Base-by-base conservation (phyloP, 2,329 filamentous ascomycete species). In the Diaporthe sp. region DNA sequence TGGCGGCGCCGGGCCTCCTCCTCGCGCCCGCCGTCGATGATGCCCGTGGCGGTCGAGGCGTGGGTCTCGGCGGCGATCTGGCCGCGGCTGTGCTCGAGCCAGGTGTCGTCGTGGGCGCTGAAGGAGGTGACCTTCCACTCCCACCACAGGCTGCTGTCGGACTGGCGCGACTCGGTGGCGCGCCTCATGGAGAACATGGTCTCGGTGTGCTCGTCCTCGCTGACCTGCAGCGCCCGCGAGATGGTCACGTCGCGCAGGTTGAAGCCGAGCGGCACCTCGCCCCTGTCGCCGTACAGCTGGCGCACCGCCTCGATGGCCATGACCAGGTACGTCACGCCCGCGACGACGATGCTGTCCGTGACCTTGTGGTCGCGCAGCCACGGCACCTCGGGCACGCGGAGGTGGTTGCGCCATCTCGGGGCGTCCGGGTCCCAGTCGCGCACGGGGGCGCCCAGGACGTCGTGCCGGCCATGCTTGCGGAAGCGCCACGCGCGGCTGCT, bases 401-500 rank as follows among this genome's bases (percentile, higher is more conserved):
- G 76, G 22, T 80, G 61, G 71, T 84, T 83, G 10, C 83, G 81
- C 83, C 83, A 85, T 9, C 79, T 78, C 0, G 83, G 83, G 57
- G 83, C 81, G 15, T 76, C 78, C 28, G 82, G 79, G 68, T 82
- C 80, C 53, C 80, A 81, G 5, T 83, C 83, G 0, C 81, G 78
- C 1, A 82, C 80, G 4, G 80, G 77, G 4, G 82, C 80, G 8
- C 86, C 86, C 8, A 87, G 79, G 5, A 88, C 71, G 71, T 87
- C 86, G 44, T 86, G 84, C 10, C 84, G 82, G 1, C 82, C 78
- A 46, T 83, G 82, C 19, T 80, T 80, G 3, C 85, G 81, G 72
- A 83, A 82, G 4, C 85, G 81, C 53, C 82, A 82, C 0, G 83
- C 82, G 10, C 81, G 80, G 55, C 82, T 84, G 8, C 82, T 60